Conservation (phyloP, 2,329 filamentous ascomycete species). For the Didymella keratinophila region DNA sequence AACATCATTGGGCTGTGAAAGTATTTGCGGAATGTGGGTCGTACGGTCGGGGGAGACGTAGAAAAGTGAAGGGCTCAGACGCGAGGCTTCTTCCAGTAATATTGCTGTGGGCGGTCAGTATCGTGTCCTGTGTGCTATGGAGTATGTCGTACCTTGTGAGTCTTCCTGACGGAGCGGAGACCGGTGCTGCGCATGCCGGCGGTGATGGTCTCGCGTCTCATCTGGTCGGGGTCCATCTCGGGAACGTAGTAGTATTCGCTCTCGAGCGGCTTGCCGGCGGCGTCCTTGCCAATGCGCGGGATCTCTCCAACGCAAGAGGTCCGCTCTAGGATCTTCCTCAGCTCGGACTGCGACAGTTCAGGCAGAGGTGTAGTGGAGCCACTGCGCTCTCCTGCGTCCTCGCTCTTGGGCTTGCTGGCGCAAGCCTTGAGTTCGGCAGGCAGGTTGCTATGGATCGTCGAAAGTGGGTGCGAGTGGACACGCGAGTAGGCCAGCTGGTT, state of each 20-base stretch:
- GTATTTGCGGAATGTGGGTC: neutral
- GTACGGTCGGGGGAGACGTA: neutral
- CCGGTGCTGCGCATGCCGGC: conserved; percentile 88
- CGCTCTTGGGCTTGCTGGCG: conserved; percentile 31
- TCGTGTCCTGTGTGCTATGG: neutral
- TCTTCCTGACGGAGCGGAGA: conserved; percentile 87
- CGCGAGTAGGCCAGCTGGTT: conserved; percentile 97
- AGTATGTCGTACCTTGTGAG: conserved; percentile 81
- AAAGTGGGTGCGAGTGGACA: conserved; percentile 88
- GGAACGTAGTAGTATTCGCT: conserved; percentile 97
- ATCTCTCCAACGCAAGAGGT: conserved; percentile 88
- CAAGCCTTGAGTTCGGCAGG: conserved; percentile 64
- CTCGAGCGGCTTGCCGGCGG: conserved; percentile 89
- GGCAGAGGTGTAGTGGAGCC: conserved; percentile 34
- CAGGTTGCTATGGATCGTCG: conserved; percentile 86
- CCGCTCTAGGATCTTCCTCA: conserved; percentile 75
- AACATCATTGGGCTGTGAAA: conserved; percentile 17
- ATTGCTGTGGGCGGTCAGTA: conserved; percentile 62
- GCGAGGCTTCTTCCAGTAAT: conserved; percentile 72
- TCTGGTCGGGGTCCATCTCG: conserved; percentile 81
- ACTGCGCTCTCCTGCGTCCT: conserved; percentile 25
- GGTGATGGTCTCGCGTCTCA: conserved; percentile 81
- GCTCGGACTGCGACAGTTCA: conserved; percentile 54
- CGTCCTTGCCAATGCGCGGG: conserved; percentile 89
- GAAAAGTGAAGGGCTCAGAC: conserved; percentile 25